These are phyloP conservation scores for Penicillium sp. DNA, from an alignment of 2,329 filamentous ascomycete species.

Conservation along the genomic window DNA sequence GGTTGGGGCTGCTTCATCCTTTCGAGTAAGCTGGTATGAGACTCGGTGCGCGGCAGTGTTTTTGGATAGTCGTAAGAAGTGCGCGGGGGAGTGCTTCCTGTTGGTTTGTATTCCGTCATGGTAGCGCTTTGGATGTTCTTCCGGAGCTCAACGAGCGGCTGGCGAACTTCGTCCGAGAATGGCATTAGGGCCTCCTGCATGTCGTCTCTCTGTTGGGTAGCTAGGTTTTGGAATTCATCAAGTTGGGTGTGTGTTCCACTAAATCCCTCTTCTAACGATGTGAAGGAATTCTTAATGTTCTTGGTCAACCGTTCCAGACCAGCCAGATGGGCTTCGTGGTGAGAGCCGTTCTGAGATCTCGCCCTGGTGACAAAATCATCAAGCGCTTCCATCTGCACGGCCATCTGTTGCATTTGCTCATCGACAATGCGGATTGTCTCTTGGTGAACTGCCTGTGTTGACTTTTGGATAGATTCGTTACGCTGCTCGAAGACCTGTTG, in stretches of 20 bases:
- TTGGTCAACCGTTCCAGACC: slow-evolving; percentile 63
- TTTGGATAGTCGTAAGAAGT: slow-evolving; percentile 75
- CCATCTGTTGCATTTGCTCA: slow-evolving; percentile 81
- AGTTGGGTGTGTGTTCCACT: slow-evolving; percentile 65
- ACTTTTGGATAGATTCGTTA: slow-evolving; percentile 76
- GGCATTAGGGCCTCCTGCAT: slow-evolving; percentile 60
- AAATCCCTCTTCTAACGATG: slow-evolving; percentile 66
- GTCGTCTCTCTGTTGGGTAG: slow-evolving; percentile 57
- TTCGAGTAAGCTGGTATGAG: slow-evolving; percentile 55
- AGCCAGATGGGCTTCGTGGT: slow-evolving; percentile 66
- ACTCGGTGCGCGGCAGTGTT: slow-evolving; percentile 70
- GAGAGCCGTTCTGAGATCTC: slow-evolving; percentile 71
- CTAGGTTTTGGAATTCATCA: slow-evolving; percentile 63
- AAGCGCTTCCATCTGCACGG: slow-evolving; percentile 80
- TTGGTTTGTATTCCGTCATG: slow-evolving; percentile 77
- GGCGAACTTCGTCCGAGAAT: slow-evolving; percentile 57
- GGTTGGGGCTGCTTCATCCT: slow-evolving; percentile 43
- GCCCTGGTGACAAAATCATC: slow-evolving; percentile 87
- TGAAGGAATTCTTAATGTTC: slow-evolving; percentile 70
- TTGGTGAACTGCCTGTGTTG: slow-evolving; percentile 81
- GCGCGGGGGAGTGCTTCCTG: slow-evolving; percentile 82
- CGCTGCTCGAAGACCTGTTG: slow-evolving; percentile 66
- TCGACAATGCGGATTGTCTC: slow-evolving; percentile 88
- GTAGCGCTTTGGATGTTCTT: slow-evolving; percentile 60
- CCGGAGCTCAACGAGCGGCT: slow-evolving; percentile 68